phyloP scores from a whole-genome alignment of 306 rosid species.

The Acacia melanoxylon region DNA sequence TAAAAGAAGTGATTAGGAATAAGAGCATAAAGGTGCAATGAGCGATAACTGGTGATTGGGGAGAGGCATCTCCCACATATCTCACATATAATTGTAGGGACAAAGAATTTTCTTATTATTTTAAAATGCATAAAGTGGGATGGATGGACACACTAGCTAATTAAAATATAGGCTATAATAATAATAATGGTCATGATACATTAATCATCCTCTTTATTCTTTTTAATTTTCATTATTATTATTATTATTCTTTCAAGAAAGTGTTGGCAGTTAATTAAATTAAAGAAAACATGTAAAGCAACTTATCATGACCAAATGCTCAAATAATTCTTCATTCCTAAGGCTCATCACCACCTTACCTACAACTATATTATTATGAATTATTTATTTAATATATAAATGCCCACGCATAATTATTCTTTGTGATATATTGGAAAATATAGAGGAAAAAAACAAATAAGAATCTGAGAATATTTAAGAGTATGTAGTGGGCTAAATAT shows the following conservation, averaged over 20 bases:
- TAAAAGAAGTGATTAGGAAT: slow-evolving; percentile 3
- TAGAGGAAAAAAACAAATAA: neutral
- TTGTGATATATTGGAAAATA: neutral
- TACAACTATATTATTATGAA: neutral
- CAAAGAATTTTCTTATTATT: slow-evolving; percentile 44
- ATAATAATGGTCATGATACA: neutral
- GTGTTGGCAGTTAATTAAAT: neutral
- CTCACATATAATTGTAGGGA: slow-evolving; percentile 45
- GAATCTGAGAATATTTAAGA: neutral
- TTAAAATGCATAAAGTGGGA: slow-evolving; percentile 39
- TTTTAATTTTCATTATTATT: neutral
- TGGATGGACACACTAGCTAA: neutral
- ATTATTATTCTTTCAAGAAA: slow-evolving; percentile 14
- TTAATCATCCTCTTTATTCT: slow-evolving; percentile 13
- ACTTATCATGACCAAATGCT: neutral
- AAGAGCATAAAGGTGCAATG: slow-evolving; percentile 23
- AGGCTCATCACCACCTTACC: neutral
- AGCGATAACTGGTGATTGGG: slow-evolving; percentile 16
- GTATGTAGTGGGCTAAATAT: neutral
- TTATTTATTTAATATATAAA: neutral
- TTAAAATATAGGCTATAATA: neutral
- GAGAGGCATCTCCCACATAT: slow-evolving; percentile 24
- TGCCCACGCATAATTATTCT: neutral
- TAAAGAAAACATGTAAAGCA: neutral
- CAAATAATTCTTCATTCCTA: neutral